These are phyloP conservation scores for Mytilinidion resinicola DNA, from an alignment of 495 filamentous ascomycete species.

Conservation along the genomic window DNA sequence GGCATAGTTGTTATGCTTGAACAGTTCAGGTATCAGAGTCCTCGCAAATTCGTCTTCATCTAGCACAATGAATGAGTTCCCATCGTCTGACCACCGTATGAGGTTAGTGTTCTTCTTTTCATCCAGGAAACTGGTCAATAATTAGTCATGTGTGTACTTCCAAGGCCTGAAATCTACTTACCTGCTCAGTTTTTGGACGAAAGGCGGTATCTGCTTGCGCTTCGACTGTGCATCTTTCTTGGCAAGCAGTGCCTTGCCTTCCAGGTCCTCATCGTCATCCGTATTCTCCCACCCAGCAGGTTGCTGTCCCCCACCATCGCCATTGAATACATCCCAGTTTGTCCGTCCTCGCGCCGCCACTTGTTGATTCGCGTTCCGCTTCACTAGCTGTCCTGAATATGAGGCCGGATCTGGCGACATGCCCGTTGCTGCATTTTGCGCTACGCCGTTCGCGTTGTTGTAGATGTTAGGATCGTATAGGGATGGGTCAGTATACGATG, in stretches of 20 bases:
- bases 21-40: slow-evolving; percentile 89
- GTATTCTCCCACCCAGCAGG: slow-evolving; percentile 11
- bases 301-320: slow-evolving; percentile 1
- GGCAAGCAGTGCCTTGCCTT: slow-evolving; percentile 64
- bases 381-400: slow-evolving; percentile 20
- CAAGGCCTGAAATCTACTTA: slow-evolving; percentile 39
- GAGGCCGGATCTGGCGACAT: neutral
- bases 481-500: slow-evolving; percentile 11
- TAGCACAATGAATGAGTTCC: slow-evolving; percentile 91
- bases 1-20: slow-evolving; percentile 99
- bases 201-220: slow-evolving; percentile 91
- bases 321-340: slow-evolving; percentile 16
- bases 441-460: slow-evolving; percentile 17
- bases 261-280: slow-evolving; percentile 68
- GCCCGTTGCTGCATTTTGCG: slow-evolving; percentile 6
- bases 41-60: slow-evolving; percentile 99
- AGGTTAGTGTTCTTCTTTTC: slow-evolving; percentile 85
- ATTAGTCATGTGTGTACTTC: too few relatives aligned
- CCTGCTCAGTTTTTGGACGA: slow-evolving; percentile 98
- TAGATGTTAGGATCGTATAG: slow-evolving; percentile 15
- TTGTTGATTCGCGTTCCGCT: slow-evolving; percentile 26
- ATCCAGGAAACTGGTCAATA: slow-evolving; percentile 70
- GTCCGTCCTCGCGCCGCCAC: slow-evolving; percentile 18
- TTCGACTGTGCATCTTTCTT: slow-evolving; percentile 80
- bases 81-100: slow-evolving; percentile 95